Conservation (phyloP, 257 asterid genomes). For the Penstemon eatonii region DNA sequence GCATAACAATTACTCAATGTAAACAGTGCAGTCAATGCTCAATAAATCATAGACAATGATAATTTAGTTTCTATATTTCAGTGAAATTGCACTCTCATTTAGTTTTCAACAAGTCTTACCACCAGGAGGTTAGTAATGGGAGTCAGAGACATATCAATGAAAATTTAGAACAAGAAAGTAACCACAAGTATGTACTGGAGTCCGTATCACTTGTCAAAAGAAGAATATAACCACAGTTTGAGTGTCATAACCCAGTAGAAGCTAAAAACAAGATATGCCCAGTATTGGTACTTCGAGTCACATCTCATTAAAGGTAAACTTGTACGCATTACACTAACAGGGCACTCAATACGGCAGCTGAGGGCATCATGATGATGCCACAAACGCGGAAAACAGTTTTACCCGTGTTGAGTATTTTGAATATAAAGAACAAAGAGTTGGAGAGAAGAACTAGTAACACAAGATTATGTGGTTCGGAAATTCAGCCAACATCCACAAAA, state of each 20-base stretch:
- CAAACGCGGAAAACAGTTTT: background rate
- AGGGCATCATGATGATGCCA: background rate
- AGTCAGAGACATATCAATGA: background rate
- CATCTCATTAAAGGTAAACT: background rate
- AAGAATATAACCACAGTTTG: background rate
- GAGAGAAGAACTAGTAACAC: no score
- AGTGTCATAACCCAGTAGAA: background rate
- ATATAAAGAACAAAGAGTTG: no score
- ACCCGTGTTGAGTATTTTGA: no score
- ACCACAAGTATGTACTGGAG: background rate
- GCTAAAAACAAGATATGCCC: background rate
- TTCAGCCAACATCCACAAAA: no score
- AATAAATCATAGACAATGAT: background rate
- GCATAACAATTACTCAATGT: background rate
- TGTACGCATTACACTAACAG: background rate
- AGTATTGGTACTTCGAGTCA: background rate
- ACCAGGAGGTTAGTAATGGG: background rate
- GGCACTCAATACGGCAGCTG: background rate
- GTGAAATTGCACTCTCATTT: background rate
- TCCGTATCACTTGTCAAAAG: background rate
- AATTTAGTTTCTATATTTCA: background rate
- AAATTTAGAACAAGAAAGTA: background rate
- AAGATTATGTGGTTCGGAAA: no score
- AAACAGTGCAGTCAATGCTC: background rate
- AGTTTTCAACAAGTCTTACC: background rate